Base-by-base conservation (phyloP, 768 basidiomycete species). In the Russula brevipes region DNA sequence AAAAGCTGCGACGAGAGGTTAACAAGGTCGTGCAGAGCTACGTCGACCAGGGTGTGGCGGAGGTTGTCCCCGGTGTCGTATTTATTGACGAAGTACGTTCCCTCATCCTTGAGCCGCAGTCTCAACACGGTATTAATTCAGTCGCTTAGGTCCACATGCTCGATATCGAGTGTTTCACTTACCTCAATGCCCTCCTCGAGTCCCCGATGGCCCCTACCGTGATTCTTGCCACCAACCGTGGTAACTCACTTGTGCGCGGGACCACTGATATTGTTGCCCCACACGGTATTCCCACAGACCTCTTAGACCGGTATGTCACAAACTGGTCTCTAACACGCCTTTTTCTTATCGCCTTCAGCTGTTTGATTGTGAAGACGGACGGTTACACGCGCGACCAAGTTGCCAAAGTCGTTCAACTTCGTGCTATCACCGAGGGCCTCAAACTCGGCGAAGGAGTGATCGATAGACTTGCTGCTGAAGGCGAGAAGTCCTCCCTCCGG, bases 141-240 rank as follows among this genome's bases (percentile, higher is more conserved):
- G 19, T 52, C 11, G 10, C 46, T 2, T 70, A 97, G 94, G 96
- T 98, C 30, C 97, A 99, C 77, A 98, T 98, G 96, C 86, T 99
- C 64, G 97, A 99, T 74, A 95, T 98, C 70, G 97, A 99, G 74
- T 98, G 95, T 74, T 99, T 98, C 79, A 98, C 97, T 5, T 99
- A 96, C 76, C 83, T 99, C 42, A 98, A 98, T 74, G 88, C 94
- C 11, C 83, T 98, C 9, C 82, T 99, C 51, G 97, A 98, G 75
- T 94, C 94, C 0, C 86, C 91, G 2, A 93, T 99, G 87, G 94
- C 97, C 3, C 97, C 97, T 0, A 97, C 97, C 4, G 96, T 99
- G 33, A 90, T 99, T 69, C 81, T 98, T 65, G 97, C 97, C 3
- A 97, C 96, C 31, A 99, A 99, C 73, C 84, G 97, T 24, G 97